These are phyloP conservation scores for Paecilomyces niveus DNA, from an alignment of 2,329 filamentous ascomycete species.

Conservation along the genomic window DNA sequence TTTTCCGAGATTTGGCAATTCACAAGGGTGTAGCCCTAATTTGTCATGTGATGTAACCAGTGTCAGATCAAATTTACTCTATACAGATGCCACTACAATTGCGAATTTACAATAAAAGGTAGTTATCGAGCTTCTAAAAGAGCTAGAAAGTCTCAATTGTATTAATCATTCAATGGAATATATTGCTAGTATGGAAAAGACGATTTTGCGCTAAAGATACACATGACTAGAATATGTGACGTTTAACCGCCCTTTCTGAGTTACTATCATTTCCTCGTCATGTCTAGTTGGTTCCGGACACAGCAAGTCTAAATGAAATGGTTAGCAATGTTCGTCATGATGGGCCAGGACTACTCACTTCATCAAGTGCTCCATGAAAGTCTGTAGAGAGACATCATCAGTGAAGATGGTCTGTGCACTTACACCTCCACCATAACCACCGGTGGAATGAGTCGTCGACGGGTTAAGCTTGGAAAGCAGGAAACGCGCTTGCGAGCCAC, in stretches of 20 bases:
- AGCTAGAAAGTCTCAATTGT: conserved; percentile 2
- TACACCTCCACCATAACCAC: conserved; percentile 81
- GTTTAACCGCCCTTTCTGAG: conserved; percentile 25
- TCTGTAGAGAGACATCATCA: conserved; percentile 94
- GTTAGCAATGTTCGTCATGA: conserved; percentile 17
- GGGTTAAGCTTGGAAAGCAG: conserved; percentile 94
- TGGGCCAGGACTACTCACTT: conserved; percentile 57
- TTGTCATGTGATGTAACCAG: conserved; percentile 12
- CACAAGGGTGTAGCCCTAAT: conserved; percentile 14
- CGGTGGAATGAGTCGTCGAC: conserved; percentile 90
- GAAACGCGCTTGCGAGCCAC: conserved; percentile 95
- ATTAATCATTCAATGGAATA: conserved; percentile 13
- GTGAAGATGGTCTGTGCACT: conserved; percentile 98
- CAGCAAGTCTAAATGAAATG: conserved; percentile 35
- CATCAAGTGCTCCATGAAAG: conserved; percentile 99
- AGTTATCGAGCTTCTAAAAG: neutral
- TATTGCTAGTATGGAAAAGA: conserved; percentile 2
- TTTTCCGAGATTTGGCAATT: conserved; percentile 5
- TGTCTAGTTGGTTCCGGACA: conserved; percentile 43
- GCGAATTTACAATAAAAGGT: neutral
- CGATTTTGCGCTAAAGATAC: conserved; percentile 32
- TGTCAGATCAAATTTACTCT: neutral
- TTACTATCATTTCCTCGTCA: conserved; percentile 24
- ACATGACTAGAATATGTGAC: conserved; percentile 26
- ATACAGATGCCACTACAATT: neutral